These are phyloP conservation scores for Lumnitzera littorea DNA, from an alignment of 345 rosid species.

Conservation along the genomic window DNA sequence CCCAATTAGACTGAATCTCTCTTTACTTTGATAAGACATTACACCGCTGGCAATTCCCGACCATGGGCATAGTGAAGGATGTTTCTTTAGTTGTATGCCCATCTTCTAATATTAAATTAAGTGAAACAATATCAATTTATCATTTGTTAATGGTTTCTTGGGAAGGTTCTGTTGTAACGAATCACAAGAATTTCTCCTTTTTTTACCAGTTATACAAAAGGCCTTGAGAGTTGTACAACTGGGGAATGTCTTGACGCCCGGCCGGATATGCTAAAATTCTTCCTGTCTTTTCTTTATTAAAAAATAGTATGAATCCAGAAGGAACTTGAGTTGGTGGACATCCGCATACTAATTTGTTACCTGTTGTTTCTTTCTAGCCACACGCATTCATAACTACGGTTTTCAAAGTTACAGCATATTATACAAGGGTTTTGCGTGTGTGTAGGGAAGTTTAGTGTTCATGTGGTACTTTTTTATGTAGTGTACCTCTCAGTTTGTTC, in stretches of 20 bases:
- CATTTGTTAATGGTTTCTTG: neutral
- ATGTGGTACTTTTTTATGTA: too few species aligned
- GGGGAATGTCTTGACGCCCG: constrained; percentile 10
- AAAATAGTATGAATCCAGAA: constrained; percentile 1
- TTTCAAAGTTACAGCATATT: too few species aligned
- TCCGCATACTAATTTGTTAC: constrained; percentile 5
- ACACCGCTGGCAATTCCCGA: too few species aligned
- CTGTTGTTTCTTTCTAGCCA: neutral
- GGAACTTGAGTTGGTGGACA: constrained; percentile 9
- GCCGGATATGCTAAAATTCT: constrained; percentile 4
- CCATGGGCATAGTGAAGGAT: too few species aligned
- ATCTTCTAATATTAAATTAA: too few species aligned
- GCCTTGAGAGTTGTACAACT: constrained; percentile 8
- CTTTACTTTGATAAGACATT: too few species aligned
- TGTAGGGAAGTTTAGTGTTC: too few species aligned
- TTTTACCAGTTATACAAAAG: constrained; percentile 16
- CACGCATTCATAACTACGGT: too few species aligned
- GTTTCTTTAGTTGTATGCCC: too few species aligned
- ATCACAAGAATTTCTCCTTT: constrained; percentile 12
- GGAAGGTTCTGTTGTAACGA: constrained; percentile 21
- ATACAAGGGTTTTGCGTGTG: too few species aligned
- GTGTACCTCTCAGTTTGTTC: too few species aligned
- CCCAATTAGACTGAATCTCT: too few species aligned
- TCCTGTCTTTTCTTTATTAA: neutral
- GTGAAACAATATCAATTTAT: constrained; percentile 1